Evolutionary conservation across 2,329 filamentous ascomycete species (phyloP), one percentile per base, ranked within the genome.

Genomic region (Paraphaeosphaeria minitans): DNA sequence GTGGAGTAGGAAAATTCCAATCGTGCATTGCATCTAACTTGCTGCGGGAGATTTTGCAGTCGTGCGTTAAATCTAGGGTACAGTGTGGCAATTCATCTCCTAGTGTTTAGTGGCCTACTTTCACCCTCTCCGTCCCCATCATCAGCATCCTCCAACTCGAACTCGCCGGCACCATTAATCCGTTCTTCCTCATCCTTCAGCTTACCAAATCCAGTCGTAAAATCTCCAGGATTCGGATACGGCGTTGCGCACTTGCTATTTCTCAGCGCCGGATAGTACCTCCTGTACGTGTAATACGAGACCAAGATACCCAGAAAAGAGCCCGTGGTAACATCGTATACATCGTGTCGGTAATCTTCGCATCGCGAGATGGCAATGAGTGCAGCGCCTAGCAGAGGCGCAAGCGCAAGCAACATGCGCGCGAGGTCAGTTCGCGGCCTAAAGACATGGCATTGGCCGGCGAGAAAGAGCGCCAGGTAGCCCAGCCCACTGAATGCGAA

Each of bases 401-500:
- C 74, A 1, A 88, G 73, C 3, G 84, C 82, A 9, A 88, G 62
- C 8, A 89, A 70, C 29, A 84, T 83, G 22, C 82, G 78, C 2
- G 81, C 79, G 16, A 89, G 78, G 61, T 87, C 85, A 0, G 85
- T 83, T 24, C 83, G 77, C 2, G 86, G 85, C 19, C 84, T 78
- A 59, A 87, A 83, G 6, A 85, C 81, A 64, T 84, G 84, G 69
- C 86, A 81, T 67, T 89, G 86, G 3, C 89, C 89, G 1, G 88
- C 87, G 29, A 92, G 79, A 72, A 90, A 92, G 27, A 91, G 78
- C 22, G 86, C 84, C 19, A 93, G 78, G 71, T 91, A 95, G 2
- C 91, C 91, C 10, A 96, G 80, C 0, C 92, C 92, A 3, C 87
- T 85, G 72, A 95, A 96, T 1, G 90, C 84, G 72, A 93, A 93